Percentiles rank a stretch among this genome's conserved stretches.
These are phyloP conservation scores for Yamadazyma buinensis DNA, from an alignment of 1,139 yeast genomes.

Conservation along the genomic window DNA sequence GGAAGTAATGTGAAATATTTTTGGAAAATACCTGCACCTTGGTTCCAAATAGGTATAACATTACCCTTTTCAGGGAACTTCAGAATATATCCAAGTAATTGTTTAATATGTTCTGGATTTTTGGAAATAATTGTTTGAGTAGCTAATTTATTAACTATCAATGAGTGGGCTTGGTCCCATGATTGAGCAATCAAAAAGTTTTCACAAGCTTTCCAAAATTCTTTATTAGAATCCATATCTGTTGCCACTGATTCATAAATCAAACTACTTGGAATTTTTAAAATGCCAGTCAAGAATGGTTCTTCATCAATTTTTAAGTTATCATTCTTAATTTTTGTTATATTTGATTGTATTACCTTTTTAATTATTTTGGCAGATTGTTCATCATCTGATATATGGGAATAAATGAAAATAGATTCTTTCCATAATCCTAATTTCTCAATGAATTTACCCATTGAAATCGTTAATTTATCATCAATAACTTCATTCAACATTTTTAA, in stretches of 20 bases:
- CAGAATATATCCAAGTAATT: constrained; percentile 38
- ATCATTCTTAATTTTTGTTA: constrained; percentile 31
- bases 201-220: constrained; percentile 57
- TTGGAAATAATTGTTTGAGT: constrained; percentile 59
- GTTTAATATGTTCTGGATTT: constrained; percentile 26
- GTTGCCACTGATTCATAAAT: constrained; percentile 54
- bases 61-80: constrained; percentile 44
- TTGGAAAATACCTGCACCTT: constrained; percentile 56
- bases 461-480: constrained; percentile 38
- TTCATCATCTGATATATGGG: constrained; percentile 48
- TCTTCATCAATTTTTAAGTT: constrained; percentile 25
- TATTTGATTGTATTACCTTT: constrained; percentile 44
- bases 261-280: constrained; percentile 45
- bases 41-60: constrained; percentile 52
- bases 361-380: constrained; percentile 39
- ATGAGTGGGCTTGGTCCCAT: constrained; percentile 62
- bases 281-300: constrained; percentile 26
- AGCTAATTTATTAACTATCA: constrained; percentile 57
- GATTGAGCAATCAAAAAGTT: constrained; percentile 60
- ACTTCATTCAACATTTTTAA: constrained; percentile 36
- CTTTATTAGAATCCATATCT: constrained; percentile 31
- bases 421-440: constrained; percentile 46
- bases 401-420: constrained; percentile 59
- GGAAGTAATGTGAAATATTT: constrained; percentile 36
- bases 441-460: constrained; percentile 52